These are phyloP conservation scores for Fraxinus sp. DNA, from an alignment of 305 asterid genomes.

Conservation along the genomic window DNA sequence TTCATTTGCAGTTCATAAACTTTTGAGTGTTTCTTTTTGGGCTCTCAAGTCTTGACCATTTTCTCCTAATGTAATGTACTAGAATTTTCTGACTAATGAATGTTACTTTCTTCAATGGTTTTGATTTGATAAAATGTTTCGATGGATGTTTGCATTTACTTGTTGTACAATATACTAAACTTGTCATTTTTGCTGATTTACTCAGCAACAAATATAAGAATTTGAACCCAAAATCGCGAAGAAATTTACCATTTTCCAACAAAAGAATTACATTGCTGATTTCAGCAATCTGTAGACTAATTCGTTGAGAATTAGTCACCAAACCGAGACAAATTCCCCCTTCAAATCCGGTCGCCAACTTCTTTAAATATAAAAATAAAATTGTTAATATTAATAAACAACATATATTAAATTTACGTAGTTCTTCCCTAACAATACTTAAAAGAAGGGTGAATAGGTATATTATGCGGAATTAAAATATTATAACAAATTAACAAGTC, in stretches of 20 bases:
- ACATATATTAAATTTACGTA: no score
- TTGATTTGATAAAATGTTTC: background rate
- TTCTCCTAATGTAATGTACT: background rate
- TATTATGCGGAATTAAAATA: no score
- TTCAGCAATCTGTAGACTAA: no score
- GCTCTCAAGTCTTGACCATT: background rate
- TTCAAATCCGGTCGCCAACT: no score
- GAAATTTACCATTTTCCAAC: background rate
- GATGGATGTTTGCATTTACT: background rate
- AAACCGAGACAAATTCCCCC: background rate
- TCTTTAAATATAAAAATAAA: no score
- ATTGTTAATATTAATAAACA: no score
- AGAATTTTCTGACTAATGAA: background rate
- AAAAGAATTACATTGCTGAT: no score
- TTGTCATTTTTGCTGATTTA: background rate
- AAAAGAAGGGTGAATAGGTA: no score
- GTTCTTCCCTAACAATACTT: no score
- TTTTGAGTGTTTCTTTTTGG: no score
- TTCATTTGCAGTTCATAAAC: background rate
- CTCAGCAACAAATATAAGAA: background rate
- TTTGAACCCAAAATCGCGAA: background rate
- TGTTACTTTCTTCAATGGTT: background rate
- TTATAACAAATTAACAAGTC: no score
- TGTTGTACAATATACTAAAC: background rate
- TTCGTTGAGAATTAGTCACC: background rate